A percentile compares a stretch with the other conserved stretches of the same genome.
phyloP scores from a whole-genome alignment of 345 rosid genomes.

The Geranium brycei region DNA sequence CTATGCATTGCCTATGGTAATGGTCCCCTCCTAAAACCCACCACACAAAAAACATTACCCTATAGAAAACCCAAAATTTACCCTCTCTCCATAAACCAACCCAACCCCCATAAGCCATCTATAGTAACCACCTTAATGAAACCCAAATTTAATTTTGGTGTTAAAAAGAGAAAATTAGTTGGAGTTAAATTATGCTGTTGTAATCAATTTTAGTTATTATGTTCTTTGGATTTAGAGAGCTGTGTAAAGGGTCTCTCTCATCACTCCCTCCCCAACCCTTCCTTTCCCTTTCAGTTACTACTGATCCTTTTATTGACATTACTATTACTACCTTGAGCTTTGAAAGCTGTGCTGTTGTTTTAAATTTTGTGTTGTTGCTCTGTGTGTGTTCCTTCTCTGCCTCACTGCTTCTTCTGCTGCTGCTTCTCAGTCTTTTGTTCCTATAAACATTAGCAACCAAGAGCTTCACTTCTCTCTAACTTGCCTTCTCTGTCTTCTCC shows the following conservation, averaged over 20 bases:
- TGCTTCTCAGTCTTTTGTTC: too few relatives aligned
- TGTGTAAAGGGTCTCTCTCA: neutral
- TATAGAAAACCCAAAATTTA: constrained; percentile 7
- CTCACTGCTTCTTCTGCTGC: too few relatives aligned
- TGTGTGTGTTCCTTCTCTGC: too few relatives aligned
- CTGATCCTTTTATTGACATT: constrained; percentile 26
- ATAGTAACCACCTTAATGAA: too few relatives aligned
- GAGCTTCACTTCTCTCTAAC: constrained; percentile 6
- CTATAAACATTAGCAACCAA: constrained; percentile 14
- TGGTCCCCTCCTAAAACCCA: constrained; percentile 18
- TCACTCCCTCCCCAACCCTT: neutral
- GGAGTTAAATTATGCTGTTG: too few relatives aligned
- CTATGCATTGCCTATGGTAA: constrained; percentile 11
- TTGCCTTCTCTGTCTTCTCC: constrained; percentile 2
- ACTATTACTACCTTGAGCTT: constrained; percentile 16
- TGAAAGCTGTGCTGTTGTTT: constrained; percentile 1
- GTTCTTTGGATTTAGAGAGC: neutral
- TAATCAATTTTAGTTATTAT: neutral
- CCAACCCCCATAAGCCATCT: neutral
- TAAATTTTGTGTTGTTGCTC: too few relatives aligned
- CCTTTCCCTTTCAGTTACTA: constrained; percentile 36
- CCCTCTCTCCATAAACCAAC: constrained; percentile 11
- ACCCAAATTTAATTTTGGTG: too few relatives aligned
- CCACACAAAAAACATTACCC: neutral
- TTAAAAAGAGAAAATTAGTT: too few relatives aligned